Conservation (phyloP, 2,329 filamentous ascomycete genomes). For the Pseudogymnoascus verrucosus region DNA sequence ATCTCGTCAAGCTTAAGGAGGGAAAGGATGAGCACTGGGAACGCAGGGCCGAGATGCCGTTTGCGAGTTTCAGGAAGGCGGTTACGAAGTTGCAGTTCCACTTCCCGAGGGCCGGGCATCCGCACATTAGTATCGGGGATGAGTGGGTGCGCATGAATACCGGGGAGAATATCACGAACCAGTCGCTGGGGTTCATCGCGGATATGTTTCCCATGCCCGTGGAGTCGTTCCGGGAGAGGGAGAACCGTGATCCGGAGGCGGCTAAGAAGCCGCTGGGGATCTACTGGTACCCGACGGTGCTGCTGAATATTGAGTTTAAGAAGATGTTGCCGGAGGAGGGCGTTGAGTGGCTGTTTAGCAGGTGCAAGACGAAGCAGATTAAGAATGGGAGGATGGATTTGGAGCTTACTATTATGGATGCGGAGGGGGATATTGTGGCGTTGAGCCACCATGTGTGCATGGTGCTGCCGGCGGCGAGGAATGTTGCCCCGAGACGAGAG, state of each 20-base stretch:
- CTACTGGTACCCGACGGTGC: constrained; percentile 46
- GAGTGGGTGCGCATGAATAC: constrained; percentile 59
- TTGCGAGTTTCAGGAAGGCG: constrained; percentile 26
- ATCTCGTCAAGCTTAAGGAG: constrained; percentile 33
- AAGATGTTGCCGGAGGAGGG: constrained; percentile 59
- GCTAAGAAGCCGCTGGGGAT: constrained; percentile 26
- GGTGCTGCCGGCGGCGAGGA: constrained; percentile 55
- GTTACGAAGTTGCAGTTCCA: constrained; percentile 42
- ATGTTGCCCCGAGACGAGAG: constrained; percentile 31
- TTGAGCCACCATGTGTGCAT: constrained; percentile 61
- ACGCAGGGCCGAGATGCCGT: constrained; percentile 18
- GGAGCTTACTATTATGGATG: constrained; percentile 61
- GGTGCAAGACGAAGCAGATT: constrained; percentile 58
- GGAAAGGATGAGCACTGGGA: constrained; percentile 42
- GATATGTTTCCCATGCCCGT: constrained; percentile 64
- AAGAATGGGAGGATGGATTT: constrained; percentile 67
- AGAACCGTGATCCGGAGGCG: constrained; percentile 19
- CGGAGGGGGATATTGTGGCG: constrained; percentile 55
- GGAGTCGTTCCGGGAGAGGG: constrained; percentile 38
- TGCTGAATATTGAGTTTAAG: constrained; percentile 71
- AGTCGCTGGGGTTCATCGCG: constrained; percentile 54
- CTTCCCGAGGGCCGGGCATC: constrained; percentile 41
- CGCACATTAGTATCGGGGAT: constrained; percentile 40
- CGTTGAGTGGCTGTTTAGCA: constrained; percentile 63
- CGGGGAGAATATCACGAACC: constrained; percentile 54